These are phyloP conservation scores for Colletotrichum sp. DNA, from an alignment of 2,329 filamentous ascomycete genomes.

Conservation along the genomic window DNA sequence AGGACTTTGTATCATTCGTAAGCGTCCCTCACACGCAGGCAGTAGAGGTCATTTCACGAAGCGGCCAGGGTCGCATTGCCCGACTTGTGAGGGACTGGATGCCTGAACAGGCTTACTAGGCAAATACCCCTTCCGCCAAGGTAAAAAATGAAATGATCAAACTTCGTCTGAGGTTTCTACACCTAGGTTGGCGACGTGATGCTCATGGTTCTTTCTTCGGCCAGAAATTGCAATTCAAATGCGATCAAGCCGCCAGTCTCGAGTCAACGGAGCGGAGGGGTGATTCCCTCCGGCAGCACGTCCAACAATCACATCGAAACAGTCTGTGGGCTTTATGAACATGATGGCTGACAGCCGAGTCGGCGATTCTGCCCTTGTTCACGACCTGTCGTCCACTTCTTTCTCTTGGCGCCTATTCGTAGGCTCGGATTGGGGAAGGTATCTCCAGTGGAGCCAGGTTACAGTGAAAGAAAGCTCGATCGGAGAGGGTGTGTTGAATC, in stretches of 20 bases:
- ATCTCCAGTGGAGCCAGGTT: background rate
- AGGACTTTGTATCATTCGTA: background rate
- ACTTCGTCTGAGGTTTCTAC: background rate
- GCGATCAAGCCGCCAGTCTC: background rate
- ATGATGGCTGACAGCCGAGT: background rate
- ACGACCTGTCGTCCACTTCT: background rate
- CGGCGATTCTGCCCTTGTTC: background rate
- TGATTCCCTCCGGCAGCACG: background rate
- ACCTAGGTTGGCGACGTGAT: background rate
- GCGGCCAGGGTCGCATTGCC: background rate
- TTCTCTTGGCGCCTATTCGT: background rate
- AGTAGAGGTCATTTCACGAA: background rate
- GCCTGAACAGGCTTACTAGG: background rate
- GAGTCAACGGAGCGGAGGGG: background rate
- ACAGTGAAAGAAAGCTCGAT: background rate
- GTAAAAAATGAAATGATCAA: background rate
- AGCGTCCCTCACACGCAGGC: background rate
- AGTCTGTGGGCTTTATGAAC: background rate
- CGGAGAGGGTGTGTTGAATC: background rate
- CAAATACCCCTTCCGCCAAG: background rate
- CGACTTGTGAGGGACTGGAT: background rate
- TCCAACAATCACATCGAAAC: background rate
- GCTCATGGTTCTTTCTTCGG: background rate
- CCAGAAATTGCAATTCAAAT: background rate
- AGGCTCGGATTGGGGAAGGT: background rate